A percentile compares a stretch with the other conserved stretches of the same genome.
phyloP scores from a whole-genome alignment of 2,329 filamentous ascomycete genomes.

The Niveomyces coronatus region DNA sequence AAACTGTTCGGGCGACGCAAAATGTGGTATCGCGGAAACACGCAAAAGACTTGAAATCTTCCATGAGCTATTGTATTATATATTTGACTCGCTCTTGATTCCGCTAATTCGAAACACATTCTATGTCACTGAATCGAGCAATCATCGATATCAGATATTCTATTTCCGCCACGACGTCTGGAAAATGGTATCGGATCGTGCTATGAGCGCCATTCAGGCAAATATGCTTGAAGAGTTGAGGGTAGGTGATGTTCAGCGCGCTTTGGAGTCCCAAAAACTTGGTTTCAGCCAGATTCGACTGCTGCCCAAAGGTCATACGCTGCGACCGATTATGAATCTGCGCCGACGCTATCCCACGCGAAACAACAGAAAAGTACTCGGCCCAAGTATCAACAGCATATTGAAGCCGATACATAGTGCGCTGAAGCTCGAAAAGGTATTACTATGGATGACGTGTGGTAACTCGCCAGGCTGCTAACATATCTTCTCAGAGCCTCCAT shows the following conservation, averaged over 20 bases:
- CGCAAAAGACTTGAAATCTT: constrained; percentile 71
- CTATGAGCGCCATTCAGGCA: constrained; percentile 54
- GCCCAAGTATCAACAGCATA: constrained; percentile 34
- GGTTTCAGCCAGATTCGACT: constrained; percentile 73
- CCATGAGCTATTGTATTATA: constrained; percentile 77
- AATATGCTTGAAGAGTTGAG: constrained; percentile 73
- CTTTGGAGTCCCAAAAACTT: constrained; percentile 53
- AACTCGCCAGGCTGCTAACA: constrained; percentile 14
- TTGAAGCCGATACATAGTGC: constrained; percentile 66
- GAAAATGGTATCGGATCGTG: constrained; percentile 64
- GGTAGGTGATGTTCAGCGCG: constrained; percentile 39
- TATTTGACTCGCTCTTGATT: constrained; percentile 86
- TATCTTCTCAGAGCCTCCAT: constrained; percentile 26
- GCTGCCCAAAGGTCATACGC: constrained; percentile 65
- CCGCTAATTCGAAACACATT: constrained; percentile 82
- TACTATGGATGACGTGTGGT: too few species aligned
- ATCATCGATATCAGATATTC: constrained; percentile 70
- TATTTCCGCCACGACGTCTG: constrained; percentile 95
- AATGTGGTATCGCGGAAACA: constrained; percentile 59
- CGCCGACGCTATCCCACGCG: constrained; percentile 48
- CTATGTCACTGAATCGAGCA: constrained; percentile 84
- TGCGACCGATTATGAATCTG: constrained; percentile 84
- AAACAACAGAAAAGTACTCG: constrained; percentile 53
- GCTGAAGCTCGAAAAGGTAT: constrained; percentile 68
- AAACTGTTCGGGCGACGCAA: constrained; percentile 33